Base-by-base conservation (phyloP, 768 basidiomycete species). In the Leccinum arenicola region DNA sequence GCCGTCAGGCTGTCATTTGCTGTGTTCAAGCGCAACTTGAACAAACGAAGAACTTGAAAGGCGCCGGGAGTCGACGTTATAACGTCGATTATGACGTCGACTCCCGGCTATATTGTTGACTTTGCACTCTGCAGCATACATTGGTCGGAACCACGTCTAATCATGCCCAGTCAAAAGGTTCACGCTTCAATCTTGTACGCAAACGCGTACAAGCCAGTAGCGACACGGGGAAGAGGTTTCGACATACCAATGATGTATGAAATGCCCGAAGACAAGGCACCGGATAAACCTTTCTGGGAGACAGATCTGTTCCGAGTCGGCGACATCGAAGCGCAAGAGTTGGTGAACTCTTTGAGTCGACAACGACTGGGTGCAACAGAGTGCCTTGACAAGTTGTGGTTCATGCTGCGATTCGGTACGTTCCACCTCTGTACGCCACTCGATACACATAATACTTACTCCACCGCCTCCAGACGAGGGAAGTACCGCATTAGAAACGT, bases 401-500 rank as follows among this genome's bases (percentile, higher is more conserved):
- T 63, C 54, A 61, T 65, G 64, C 43, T 51, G 19, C 50, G 50
- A 51, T 51, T 51, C 50, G 1, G 50, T 33, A 51, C 21, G 31
- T 51, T 12, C 17, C 17, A 19, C 19, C 4, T 43, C 5, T 43
- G 40, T 43, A 43, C 40, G 10, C 29, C 19, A 33, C 29, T 47
- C 21, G 17, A 25, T 52, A 7, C 11, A 0, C 8, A 43, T 4
- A 29, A 49, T 45, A 43, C n/a, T 19, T 29, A 29, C 54, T 0
- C 59, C 17, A 14, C 19, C 23, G 4, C 47, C 3, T 51, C 52
- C 56, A 66, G 65, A 60, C 48, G 58, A 69, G 50, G 67, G 15
- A 68, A 59, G 17, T 27, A 59, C 50, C 61, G 62, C 19, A 53
- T 68, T 33, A 60, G 62, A 50, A 52, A 54, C 29, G 55, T 68